Base-by-base conservation (phyloP, 2,329 filamentous ascomycete genomes). In the Nothophaeocryptopus gaeumannii region DNA sequence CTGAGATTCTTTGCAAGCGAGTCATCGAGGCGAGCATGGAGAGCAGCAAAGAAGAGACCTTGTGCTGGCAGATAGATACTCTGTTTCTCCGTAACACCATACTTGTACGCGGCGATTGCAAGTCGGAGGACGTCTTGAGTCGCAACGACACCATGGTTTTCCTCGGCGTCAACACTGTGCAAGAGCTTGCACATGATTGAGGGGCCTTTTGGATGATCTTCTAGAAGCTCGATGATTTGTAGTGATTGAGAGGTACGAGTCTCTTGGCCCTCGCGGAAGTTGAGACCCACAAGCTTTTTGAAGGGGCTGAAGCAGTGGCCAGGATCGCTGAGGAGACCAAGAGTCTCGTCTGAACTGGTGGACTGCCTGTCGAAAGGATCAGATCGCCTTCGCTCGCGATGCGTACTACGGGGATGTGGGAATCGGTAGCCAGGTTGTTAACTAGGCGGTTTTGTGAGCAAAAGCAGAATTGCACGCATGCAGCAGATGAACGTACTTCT, bases 261-360 rank as follows among this genome's bases (percentile, higher is more conserved):
- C 4, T 9, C 12, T 20, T 48, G 45, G 9, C 44, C 50, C 20
- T 52, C 45, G 30, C 30, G 26, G 36, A 50, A 51, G 11, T 44
- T 31, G 8, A 30, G 39, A 1, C 39, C 41, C 9, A 53, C n/a
- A 3, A 49, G 35, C 2, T 45, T 39, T 2, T 26, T 36, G 36
- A 49, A 53, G 39, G 30, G 4, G n/a, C 4, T 7, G 45, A 53
- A 11, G 13, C 13, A 12, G 35, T 20, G 8, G n/a, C 13, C 8
- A 49, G 40, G 30, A 49, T 30, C 9, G 16, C n/a, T 11, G 31
- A 44, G 10, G 50, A 53, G 1, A 49, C 50, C 9, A 45, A 31
- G 5, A 53, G 38, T 7, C 7, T 26, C 13, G 13, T 41, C 10
- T 8, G 8, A 14, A 41, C 16, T 11, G 11, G 12, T 26, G 39